Percentiles rank a stretch among this genome's conserved stretches.
Conservation (phyloP, 2,329 filamentous ascomycete genomes). For the Scedosporium aurantiacum region DNA sequence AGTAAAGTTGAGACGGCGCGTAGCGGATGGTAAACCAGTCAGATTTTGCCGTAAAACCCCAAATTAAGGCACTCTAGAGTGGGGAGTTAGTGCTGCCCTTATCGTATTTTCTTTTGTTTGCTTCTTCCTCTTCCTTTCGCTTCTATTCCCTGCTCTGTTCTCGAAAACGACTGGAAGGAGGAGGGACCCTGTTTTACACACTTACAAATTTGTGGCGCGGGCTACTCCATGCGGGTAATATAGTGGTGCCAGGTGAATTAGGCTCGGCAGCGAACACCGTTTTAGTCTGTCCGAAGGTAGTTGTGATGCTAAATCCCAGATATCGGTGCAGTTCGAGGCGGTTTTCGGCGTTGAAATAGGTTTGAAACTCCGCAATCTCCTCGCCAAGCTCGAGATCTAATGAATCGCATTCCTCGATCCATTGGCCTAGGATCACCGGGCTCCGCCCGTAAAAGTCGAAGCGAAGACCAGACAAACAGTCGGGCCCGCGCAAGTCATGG, state of each 20-base stretch:
- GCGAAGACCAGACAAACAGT: background rate
- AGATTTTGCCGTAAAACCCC: too few relatives aligned
- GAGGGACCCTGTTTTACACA: too few relatives aligned
- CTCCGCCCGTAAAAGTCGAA: background rate
- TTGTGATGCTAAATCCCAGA: background rate
- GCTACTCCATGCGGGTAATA: background rate
- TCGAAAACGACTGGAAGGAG: too few relatives aligned
- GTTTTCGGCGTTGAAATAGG: background rate
- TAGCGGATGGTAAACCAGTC: background rate
- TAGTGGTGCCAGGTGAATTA: background rate
- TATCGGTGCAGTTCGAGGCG: background rate
- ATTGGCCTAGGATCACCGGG: background rate
- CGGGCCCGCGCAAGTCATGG: background rate
- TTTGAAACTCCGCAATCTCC: background rate
- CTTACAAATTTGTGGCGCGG: background rate
- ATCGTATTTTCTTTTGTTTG: too few relatives aligned
- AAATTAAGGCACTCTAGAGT: too few relatives aligned
- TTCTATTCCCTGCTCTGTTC: too few relatives aligned
- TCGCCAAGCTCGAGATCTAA: background rate
- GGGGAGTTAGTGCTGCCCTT: too few relatives aligned
- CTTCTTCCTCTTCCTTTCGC: too few relatives aligned
- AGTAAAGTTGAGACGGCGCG: background rate
- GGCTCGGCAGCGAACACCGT: too few relatives aligned
- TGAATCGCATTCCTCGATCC: background rate
- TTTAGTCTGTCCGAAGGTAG: background rate